phyloP scores from a whole-genome alignment of 768 basidiomycete species.

The Panaeolus cyanescens region DNA sequence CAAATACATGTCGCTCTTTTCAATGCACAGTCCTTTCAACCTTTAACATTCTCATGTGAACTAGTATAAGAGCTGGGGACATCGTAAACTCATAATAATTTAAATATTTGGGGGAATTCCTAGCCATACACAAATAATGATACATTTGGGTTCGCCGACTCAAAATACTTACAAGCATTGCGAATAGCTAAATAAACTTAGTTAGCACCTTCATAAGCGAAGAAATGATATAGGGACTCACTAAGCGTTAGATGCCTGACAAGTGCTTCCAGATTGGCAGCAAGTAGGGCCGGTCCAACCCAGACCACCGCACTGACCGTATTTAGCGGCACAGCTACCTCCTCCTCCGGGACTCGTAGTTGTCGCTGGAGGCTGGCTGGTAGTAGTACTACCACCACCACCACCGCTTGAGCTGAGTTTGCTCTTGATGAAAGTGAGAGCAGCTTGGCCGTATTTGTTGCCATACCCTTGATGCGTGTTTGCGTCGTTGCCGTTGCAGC shows the following conservation, averaged over 20 bases:
- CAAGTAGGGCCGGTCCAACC: conserved; percentile 14
- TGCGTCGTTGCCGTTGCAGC: conserved; percentile 32
- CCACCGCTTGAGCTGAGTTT: too few relatives aligned
- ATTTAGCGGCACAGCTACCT: conserved; percentile 4
- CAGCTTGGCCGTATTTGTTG: conserved; percentile 27
- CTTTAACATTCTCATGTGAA: too few relatives aligned
- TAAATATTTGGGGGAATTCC: too few relatives aligned
- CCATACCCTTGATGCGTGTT: conserved; percentile 33
- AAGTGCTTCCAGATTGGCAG: conserved; percentile 12
- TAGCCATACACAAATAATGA: too few relatives aligned
- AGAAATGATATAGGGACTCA: too few relatives aligned
- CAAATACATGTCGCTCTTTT: background rate
- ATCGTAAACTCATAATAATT: too few relatives aligned
- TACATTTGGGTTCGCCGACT: too few relatives aligned
- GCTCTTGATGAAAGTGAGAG: background rate
- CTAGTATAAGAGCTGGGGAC: too few relatives aligned
- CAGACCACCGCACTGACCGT: conserved; percentile 13
- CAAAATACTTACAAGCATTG: too few relatives aligned
- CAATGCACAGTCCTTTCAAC: background rate
- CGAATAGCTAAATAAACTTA: too few relatives aligned
- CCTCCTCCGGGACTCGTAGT: background rate
- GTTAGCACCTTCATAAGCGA: too few relatives aligned
- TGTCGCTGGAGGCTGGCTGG: background rate
- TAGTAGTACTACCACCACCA: background rate
- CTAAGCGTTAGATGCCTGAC: too few relatives aligned